Evolutionary conservation across 139 green algal genomes (phyloP).

Genomic region (Closterium sp.): DNA sequence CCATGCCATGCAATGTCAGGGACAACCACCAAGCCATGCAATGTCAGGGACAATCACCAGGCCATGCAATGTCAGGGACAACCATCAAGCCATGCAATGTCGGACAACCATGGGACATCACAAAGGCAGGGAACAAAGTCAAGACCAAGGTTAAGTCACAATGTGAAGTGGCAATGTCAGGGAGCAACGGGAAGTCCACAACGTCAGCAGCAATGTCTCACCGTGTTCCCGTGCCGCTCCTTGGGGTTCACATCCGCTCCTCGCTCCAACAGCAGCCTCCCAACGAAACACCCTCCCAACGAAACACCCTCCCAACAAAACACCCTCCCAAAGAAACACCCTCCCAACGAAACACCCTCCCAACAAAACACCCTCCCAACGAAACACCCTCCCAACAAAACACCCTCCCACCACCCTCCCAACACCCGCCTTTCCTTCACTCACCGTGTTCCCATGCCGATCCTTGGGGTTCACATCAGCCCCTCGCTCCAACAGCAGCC

Average conservation of each 20-base stretch:
- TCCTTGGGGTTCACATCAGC: constrained; percentile 52
- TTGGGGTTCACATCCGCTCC: constrained; percentile 47
- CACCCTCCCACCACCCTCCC: too few relatives aligned
- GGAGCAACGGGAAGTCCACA: too few relatives aligned
- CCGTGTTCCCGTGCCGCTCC: constrained; percentile 44
- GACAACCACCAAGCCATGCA: background rate
- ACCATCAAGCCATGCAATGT: background rate
- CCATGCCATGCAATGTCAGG: background rate
- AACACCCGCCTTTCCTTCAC: too few relatives aligned
- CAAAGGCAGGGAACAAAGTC: background rate
- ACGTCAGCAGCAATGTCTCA: too few relatives aligned
- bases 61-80: background rate
- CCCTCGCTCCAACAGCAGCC: constrained; percentile 40
- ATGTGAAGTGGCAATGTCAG: background rate
- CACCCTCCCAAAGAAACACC: too few relatives aligned
- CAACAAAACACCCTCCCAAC: too few relatives aligned
- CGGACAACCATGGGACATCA: background rate
- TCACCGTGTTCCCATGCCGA: constrained; percentile 44
- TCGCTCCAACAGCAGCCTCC: constrained; percentile 27
- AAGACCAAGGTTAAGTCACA: background rate
- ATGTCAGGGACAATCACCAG: background rate
- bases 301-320: background rate
- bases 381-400: too few relatives aligned
- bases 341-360: too few relatives aligned
- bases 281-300: constrained; percentile 36